phyloP scores from a whole-genome alignment of 129 eudicot species.

The Helianthus tuberosus region DNA sequence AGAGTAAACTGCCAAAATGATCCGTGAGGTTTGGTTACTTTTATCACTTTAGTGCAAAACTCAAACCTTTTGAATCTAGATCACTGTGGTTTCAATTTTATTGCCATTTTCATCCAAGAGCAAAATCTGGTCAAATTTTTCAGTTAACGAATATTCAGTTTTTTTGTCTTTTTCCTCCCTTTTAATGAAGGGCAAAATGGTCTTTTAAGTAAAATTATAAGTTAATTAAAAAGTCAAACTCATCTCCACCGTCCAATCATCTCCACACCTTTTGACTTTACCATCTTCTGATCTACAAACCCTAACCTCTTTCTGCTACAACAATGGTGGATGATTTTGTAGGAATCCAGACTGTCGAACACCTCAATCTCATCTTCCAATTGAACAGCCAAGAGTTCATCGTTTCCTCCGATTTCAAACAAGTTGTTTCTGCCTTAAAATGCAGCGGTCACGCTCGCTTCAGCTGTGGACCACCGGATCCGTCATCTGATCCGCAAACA shows the following conservation, averaged over 20 bases:
- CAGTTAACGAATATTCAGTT: too few species aligned
- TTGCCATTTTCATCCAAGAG: too few species aligned
- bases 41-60: too few species aligned
- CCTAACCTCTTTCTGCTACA: background rate
- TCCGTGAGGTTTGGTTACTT: too few species aligned
- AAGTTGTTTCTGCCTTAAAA: constrained; percentile 40
- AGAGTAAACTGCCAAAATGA: too few species aligned
- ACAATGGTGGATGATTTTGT: constrained; percentile 48
- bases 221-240: constrained; percentile 25
- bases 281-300: background rate
- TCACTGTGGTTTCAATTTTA: too few species aligned
- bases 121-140: too few species aligned
- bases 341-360: constrained; percentile 30
- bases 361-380: constrained; percentile 39
- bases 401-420: constrained; percentile 35
- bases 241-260: constrained; percentile 27
- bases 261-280: constrained; percentile 31
- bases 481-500: constrained; percentile 14
- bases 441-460: constrained; percentile 85
- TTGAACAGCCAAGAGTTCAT: constrained; percentile 34
- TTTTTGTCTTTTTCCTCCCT: too few species aligned
- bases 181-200: too few species aligned
- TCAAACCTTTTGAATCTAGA: too few species aligned
- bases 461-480: constrained; percentile 51
- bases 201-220: too few species aligned